A percentile compares a stretch with the other conserved stretches of the same genome.
These are phyloP conservation scores for Bjerkandera adusta DNA, from an alignment of 1,284 basidiomycete species.

Conservation along the genomic window DNA sequence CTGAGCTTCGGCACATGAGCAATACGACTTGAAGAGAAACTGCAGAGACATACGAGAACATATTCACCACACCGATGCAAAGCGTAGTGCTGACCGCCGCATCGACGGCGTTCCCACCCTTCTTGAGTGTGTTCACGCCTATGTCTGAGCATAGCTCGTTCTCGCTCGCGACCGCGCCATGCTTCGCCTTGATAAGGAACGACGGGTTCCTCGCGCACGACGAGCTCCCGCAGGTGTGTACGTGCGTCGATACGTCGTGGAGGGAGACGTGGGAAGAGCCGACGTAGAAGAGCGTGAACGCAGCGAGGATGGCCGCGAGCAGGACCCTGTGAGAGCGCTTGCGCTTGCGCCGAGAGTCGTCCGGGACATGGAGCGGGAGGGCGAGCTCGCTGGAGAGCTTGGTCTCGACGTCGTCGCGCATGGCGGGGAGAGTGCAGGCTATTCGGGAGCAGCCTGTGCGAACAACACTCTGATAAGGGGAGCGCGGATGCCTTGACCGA, in stretches of 20 bases:
- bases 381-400: neutral
- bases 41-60: constrained; percentile 69
- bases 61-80: constrained; percentile 85
- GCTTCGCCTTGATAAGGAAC: constrained; percentile 67
- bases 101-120: constrained; percentile 91
- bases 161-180: constrained; percentile 88
- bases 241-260: neutral
- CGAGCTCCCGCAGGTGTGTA: constrained; percentile 11
- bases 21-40: neutral
- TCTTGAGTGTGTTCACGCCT: constrained; percentile 73
- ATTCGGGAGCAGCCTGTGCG: too few relatives aligned
- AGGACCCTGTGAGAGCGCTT: neutral
- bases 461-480: too few relatives aligned
- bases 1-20: constrained; percentile 41
- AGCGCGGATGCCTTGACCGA: too few relatives aligned
- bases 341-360: neutral
- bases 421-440: neutral
- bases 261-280: too few relatives aligned
- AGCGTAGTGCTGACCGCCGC: constrained; percentile 80
- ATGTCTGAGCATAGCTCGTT: constrained; percentile 82
- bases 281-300: constrained; percentile 1
- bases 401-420: neutral
- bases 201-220: constrained; percentile 56
- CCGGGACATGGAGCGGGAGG: neutral
- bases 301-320: neutral